Evolutionary conservation across 805 yeast genomes (phyloP), one percentile per base, ranked within the genome.

Genomic region (Kodamaea kaohsiungensis): DNA sequence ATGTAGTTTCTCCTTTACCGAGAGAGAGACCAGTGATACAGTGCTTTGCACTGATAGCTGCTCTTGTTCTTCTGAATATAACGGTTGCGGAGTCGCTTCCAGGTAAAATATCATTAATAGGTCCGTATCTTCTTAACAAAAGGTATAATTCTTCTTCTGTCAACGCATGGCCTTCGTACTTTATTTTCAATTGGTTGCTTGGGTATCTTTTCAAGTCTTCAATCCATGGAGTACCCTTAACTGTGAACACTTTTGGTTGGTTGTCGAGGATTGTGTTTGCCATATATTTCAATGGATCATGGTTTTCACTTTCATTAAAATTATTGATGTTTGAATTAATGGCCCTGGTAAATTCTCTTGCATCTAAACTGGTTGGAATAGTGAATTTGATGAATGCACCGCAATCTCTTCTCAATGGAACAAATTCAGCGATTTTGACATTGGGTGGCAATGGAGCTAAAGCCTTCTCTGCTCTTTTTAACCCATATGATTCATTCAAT

Each of bases 201-300:
- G 96, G 96, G 59, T 79, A 82, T 57, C 97, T 73, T 61, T 89
- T 81, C 67, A 95, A 75, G 66, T 95, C 99, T 71, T 93, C 98
- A 56, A 95, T 88, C 97, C 98, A 93, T 0, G 99, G 99, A 1
- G 81, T 76, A 57, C 99, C 99, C 61, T 88, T 86, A 0, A 95
- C 98, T 0, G 88, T 85, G 63, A 78, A 86, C 51, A 80, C 87
- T 55, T 75, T 72, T 1, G 87, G 88, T 53, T 70, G 73, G 1
- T 62, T 56, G 15, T 59, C 61, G 45, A 56, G 61, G 1, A 64
- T 3, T 2, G 39, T 40, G 46, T 59, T 59, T 15, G 49, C 19
- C 2, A 62, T 30, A 22, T 50, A 45, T 3, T 45, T 52, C 7
- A 61, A 22, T 2, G 56, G 46, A 40, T 59, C 55, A 19, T 43